A percentile compares a stretch with the other conserved stretches of the same genome.
phyloP scores from a whole-genome alignment of 176 grass and related monocot genomes.

The Elymus sibiricus region DNA sequence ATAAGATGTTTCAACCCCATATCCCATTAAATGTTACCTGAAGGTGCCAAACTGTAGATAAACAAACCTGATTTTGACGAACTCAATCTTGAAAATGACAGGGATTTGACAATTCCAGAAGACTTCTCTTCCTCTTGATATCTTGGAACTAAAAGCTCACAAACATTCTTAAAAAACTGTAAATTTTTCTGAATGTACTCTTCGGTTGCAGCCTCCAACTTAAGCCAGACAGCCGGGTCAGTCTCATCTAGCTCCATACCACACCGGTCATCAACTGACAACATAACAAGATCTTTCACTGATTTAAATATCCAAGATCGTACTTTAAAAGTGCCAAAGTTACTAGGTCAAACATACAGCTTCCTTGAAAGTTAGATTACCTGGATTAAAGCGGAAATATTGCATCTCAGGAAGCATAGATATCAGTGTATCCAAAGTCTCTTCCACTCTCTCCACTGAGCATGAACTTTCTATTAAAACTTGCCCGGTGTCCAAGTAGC shows the following conservation, averaged over 20 bases:
- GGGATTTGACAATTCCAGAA: slow-evolving; percentile 63
- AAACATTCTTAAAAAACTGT: slow-evolving; percentile 74
- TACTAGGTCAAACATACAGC: background rate
- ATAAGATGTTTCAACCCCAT: slow-evolving; percentile 10
- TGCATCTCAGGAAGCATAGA: slow-evolving; percentile 97
- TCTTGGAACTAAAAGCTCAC: slow-evolving; percentile 75
- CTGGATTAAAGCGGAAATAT: slow-evolving; percentile 99
- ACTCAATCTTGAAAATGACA: slow-evolving; percentile 62
- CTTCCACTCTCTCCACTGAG: slow-evolving; percentile 95
- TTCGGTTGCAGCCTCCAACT: slow-evolving; percentile 89
- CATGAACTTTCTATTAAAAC: slow-evolving; percentile 97
- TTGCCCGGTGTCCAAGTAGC: slow-evolving; percentile 96
- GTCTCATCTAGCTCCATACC: slow-evolving; percentile 98
- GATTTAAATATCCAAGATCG: slow-evolving; percentile 15
- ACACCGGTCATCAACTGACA: slow-evolving; percentile 93
- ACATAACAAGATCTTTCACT: slow-evolving; percentile 19
- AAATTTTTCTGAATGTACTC: slow-evolving; percentile 90
- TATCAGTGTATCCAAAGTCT: slow-evolving; percentile 89
- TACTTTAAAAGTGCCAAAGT: background rate
- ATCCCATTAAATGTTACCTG: background rate
- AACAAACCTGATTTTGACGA: slow-evolving; percentile 69
- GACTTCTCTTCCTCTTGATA: slow-evolving; percentile 68
- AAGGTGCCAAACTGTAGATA: background rate
- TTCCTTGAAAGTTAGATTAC: slow-evolving; percentile 39
- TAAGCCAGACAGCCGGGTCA: slow-evolving; percentile 88